Evolutionary conservation across 768 basidiomycete species (phyloP).

Genomic region (Leccinellum albellum): DNA sequence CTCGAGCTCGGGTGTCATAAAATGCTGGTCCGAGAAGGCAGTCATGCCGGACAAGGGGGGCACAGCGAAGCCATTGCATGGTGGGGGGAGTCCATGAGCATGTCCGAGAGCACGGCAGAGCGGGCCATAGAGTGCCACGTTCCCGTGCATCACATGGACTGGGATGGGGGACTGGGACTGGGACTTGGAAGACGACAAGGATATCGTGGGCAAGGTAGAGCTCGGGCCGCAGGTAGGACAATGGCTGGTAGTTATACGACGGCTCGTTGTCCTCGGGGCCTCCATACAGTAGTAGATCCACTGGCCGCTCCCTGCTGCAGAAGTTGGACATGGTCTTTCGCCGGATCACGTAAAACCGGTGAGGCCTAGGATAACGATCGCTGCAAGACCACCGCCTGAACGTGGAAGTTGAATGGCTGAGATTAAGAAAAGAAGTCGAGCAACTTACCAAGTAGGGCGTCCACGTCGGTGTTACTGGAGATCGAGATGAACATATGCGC

Average conservation of each 20-base stretch:
- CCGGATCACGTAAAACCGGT: constrained; percentile 46
- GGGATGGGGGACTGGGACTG: neutral
- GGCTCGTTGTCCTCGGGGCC: constrained; percentile 51
- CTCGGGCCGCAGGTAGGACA: constrained; percentile 71
- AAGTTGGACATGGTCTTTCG: constrained; percentile 38
- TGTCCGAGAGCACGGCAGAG: constrained; percentile 13
- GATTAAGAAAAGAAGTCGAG: neutral
- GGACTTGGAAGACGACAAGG: constrained; percentile 30
- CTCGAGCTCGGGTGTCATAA: constrained; percentile 44
- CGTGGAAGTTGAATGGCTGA: constrained; percentile 4
- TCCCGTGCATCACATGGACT: constrained; percentile 29
- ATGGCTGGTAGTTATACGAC: constrained; percentile 45
- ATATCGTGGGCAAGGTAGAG: constrained; percentile 64
- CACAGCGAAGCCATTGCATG: constrained; percentile 23
- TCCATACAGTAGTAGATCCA: constrained; percentile 63
- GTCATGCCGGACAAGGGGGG: constrained; percentile 28
- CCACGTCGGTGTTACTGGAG: constrained; percentile 36
- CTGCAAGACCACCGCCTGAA: constrained; percentile 53
- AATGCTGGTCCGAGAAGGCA: constrained; percentile 36
- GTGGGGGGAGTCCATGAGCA: constrained; percentile 22
- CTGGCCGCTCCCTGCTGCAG: constrained; percentile 51
- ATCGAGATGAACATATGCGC: constrained; percentile 3
- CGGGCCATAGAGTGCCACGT: constrained; percentile 20
- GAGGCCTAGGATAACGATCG: constrained; percentile 39
- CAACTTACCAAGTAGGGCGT: constrained; percentile 47